Evolutionary conservation across 768 basidiomycete genomes (phyloP).

Genomic region (Lactarius quietus): DNA sequence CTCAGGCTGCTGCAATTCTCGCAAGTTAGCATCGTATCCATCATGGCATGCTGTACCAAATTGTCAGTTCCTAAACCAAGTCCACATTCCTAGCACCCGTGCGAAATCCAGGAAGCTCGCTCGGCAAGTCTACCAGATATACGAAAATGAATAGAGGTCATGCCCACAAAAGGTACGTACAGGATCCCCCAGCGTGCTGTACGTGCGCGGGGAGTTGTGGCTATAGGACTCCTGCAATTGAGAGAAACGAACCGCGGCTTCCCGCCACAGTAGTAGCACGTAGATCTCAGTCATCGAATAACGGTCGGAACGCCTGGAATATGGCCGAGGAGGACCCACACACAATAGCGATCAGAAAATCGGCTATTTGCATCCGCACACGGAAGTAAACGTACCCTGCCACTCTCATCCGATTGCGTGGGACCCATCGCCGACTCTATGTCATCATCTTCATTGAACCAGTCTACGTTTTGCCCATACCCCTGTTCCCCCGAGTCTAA

Average conservation of each 20-base stretch:
- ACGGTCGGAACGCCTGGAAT: constrained; percentile 21
- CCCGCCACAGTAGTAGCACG: not conserved
- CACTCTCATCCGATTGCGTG: constrained; percentile 22
- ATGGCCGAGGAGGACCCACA: not conserved
- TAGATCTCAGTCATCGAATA: constrained; percentile 23
- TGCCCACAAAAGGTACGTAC: constrained; percentile 14
- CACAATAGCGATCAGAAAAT: constrained; percentile 2
- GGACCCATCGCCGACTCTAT: constrained; percentile 24
- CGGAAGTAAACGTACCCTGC: constrained; percentile 18
- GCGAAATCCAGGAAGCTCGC: not conserved
- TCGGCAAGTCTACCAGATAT: constrained; percentile 1
- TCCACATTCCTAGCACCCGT: not conserved
- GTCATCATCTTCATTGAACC: constrained; percentile 21
- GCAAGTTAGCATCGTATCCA: not conserved
- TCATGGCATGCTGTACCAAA: not conserved
- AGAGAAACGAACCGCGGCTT: not conserved
- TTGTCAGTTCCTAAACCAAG: not conserved
- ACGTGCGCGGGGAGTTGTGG: not conserved
- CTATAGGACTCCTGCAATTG: not conserved
- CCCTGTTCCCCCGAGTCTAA: constrained; percentile 6
- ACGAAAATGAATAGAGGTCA: constrained; percentile 8
- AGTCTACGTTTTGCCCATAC: not conserved
- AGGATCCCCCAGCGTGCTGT: constrained; percentile 2
- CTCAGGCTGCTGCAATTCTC: not conserved
- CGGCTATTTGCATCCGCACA: not conserved